phyloP scores from a whole-genome alignment of 805 yeast species.

The Candida khao-thaluensis region DNA sequence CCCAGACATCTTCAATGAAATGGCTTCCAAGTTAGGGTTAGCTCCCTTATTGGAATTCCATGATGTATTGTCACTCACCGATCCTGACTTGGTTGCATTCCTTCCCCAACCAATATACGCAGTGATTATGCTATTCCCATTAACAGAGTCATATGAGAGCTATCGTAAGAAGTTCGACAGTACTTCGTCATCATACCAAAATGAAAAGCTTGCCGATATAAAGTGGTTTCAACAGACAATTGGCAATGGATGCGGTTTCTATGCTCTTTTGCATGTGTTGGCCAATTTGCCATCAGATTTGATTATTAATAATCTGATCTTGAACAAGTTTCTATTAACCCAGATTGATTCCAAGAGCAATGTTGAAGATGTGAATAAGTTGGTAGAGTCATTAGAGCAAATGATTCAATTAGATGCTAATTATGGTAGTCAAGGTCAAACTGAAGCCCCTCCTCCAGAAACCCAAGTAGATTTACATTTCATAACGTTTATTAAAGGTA shows the following conservation, averaged over 20 bases:
- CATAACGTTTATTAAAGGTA: slow-evolving; percentile 63
- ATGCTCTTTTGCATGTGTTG: slow-evolving; percentile 71
- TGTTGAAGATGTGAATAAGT: slow-evolving; percentile 35
- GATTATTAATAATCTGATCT: slow-evolving; percentile 37
- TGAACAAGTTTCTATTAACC: slow-evolving; percentile 21
- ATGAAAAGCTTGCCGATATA: slow-evolving; percentile 34
- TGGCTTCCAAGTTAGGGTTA: slow-evolving; percentile 69
- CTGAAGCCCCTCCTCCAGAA: slow-evolving; percentile 63
- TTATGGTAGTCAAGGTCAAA: slow-evolving; percentile 56
- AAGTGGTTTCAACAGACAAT: slow-evolving; percentile 87
- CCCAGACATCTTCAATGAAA: slow-evolving; percentile 75
- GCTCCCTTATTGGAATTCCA: slow-evolving; percentile 58
- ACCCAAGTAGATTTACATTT: slow-evolving; percentile 65
- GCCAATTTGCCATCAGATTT: slow-evolving; percentile 48
- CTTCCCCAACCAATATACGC: slow-evolving; percentile 81
- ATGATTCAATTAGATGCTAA: slow-evolving; percentile 41
- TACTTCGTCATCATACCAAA: slow-evolving; percentile 16
- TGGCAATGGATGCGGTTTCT: slow-evolving; percentile 88
- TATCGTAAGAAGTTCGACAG: slow-evolving; percentile 45
- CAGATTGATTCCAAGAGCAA: slow-evolving; percentile 13
- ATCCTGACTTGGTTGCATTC: slow-evolving; percentile 74
- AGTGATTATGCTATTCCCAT: slow-evolving; percentile 78
- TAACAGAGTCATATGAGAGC: slow-evolving; percentile 59
- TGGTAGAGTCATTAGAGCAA: slow-evolving; percentile 48
- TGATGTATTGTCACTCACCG: slow-evolving; percentile 84